Evolutionary conservation across 805 yeast species (phyloP).

Genomic region (Pichia exigua): DNA sequence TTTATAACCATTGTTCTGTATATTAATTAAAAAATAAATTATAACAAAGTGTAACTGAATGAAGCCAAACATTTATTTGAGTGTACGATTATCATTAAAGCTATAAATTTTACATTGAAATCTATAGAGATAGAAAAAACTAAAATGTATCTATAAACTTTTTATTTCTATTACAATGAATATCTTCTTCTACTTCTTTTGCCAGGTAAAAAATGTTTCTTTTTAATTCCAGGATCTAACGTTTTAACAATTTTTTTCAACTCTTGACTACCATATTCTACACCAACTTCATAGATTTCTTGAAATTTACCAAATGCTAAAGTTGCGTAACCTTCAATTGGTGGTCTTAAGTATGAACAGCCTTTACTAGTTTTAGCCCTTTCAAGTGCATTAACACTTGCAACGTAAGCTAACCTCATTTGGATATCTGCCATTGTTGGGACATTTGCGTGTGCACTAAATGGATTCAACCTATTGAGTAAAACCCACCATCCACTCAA

Average conservation of each 20-base stretch:
- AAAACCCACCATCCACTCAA: conserved; percentile 89
- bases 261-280: conserved; percentile 56
- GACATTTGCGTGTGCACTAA: conserved; percentile 76
- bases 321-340: conserved; percentile 86
- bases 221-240: conserved; percentile 30
- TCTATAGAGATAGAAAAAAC: background rate
- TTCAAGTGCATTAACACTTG: conserved; percentile 89
- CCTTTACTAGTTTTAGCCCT: conserved; percentile 79
- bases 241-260: conserved; percentile 42
- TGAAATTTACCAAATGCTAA: conserved; percentile 88
- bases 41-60: background rate
- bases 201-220: conserved; percentile 12
- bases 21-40: background rate
- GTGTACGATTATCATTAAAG: too few relatives aligned
- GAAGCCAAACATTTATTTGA: too few relatives aligned
- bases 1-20: background rate
- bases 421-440: conserved; percentile 96
- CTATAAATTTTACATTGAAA: background rate
- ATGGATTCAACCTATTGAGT: conserved; percentile 81
- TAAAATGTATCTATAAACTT: background rate
- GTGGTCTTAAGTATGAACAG: conserved; percentile 84
- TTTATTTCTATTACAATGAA: conserved; percentile 36
- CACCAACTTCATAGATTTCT: conserved; percentile 79
- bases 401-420: conserved; percentile 85
- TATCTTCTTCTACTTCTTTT: conserved; percentile 44